Percentiles rank a stretch among this genome's conserved stretches.
These are phyloP conservation scores for Paramecium pentaurelia DNA, from an alignment of 73 alveolate genomes.

Conservation along the genomic window DNA sequence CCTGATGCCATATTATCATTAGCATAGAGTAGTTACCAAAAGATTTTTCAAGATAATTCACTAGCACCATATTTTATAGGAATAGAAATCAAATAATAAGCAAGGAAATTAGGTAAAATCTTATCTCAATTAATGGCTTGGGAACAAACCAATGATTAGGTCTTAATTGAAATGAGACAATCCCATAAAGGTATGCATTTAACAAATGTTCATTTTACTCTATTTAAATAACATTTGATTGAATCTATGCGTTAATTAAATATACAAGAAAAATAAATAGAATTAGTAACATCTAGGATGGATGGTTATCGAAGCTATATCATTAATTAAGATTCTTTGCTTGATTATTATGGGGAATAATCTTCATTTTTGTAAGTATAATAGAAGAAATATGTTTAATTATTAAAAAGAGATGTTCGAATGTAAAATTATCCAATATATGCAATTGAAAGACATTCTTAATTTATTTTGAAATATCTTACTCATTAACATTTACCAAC, in stretches of 20 bases:
- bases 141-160: not conserved
- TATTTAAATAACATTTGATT: not conserved
- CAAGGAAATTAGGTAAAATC: not conserved
- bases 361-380: not conserved
- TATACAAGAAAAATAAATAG: constrained; percentile 2
- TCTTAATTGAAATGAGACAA: not conserved
- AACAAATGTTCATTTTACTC: constrained; percentile 26
- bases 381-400: not conserved
- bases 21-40: not conserved
- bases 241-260: not conserved
- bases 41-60: not conserved
- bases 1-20: not conserved
- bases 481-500: constrained; percentile 8
- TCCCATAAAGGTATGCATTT: constrained; percentile 35
- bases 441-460: not conserved
- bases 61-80: not conserved
- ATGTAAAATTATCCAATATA: not conserved
- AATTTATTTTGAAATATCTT: not conserved
- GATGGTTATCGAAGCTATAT: constrained; percentile 46
- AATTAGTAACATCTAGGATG: constrained; percentile 7
- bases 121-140: constrained; percentile 6
- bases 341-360: not conserved
- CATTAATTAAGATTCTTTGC: not conserved
- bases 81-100: not conserved
- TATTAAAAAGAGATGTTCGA: not conserved